Evolutionary conservation across 495 filamentous ascomycete genomes (phyloP), one percentile per base, ranked within the genome.

Genomic region (Penicillium paxilli): DNA sequence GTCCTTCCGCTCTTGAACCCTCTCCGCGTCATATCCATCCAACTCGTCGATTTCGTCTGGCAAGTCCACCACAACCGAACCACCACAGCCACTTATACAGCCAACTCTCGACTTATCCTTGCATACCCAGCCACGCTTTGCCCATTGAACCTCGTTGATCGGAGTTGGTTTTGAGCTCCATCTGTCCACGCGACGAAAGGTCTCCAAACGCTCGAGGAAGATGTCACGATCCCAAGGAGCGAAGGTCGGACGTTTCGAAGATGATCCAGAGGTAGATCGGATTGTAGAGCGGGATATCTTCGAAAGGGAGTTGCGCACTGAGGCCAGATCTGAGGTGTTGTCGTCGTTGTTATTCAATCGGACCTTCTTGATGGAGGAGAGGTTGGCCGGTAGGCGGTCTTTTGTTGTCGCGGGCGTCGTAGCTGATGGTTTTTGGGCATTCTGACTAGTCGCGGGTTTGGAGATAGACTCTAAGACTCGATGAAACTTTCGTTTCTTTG

Each of bases 141-240:
- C 92, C 95, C 95, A 98, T 69, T 90, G 85, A 5, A 97, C 88
- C 71, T 98, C 94, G 64, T 84, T 92, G 57, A 98, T 87, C 30
- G 75, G 71, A 10, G 88, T 77, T 3, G 94, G 73, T 89, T 98
- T 70, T 26, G 72, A 49, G 78, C 87, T 59, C 94, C 94, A 98
- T 63, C 88, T 83, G 52, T 91, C 92, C 38, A 97, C 85, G 55
- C 91, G 90, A 48, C 91, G 85, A 59, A 94, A 98, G 1, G 92
- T 94, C 56, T 87, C 87, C 40, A 98, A 74, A 19, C 94, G 78
- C 55, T 84, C 82, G 2, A 98, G 80, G 57, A 98, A 93, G 54
- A 85, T 83, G 24, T 84, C 84, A 46, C 92, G 88, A 66, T 93
- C 90, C 82, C 87, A 87, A 7, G 92, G 93, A 48, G 86, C 85